These are phyloP conservation scores for Podila verticillata DNA, from an alignment of 192 early-diverging fungal genomes.

Conservation along the genomic window DNA sequence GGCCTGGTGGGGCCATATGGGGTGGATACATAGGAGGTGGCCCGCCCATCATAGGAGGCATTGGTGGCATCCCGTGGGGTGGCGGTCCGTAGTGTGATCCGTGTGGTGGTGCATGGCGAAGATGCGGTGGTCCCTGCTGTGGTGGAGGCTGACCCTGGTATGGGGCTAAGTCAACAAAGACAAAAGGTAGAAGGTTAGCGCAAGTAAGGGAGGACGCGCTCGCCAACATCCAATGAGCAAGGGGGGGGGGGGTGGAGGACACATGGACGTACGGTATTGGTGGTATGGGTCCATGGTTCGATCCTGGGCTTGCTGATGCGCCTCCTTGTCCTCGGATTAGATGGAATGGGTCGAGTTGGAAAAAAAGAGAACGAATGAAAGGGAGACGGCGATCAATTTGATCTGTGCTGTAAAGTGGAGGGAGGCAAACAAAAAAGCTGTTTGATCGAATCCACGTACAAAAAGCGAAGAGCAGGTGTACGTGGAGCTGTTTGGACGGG, in stretches of 20 bases:
- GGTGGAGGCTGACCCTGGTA: constrained; percentile 13
- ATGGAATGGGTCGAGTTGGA: not conserved
- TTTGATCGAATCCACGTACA: not conserved
- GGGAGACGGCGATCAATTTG: too few species aligned
- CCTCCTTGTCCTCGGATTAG: not conserved
- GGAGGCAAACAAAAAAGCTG: too few species aligned
- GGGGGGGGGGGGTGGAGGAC: not conserved
- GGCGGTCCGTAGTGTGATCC: constrained; percentile 29
- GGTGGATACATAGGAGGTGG: not conserved
- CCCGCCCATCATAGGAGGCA: constrained; percentile 2
- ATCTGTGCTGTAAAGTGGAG: too few species aligned
- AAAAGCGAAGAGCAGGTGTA: not conserved
- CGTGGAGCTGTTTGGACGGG: not conserved
- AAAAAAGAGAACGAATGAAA: too few species aligned
- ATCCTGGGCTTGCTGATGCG: not conserved
- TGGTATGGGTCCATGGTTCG: constrained; percentile 37
- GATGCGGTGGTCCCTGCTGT: constrained; percentile 16
- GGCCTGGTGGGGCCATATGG: not conserved
- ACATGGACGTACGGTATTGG: constrained; percentile 34
- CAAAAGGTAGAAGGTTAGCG: not conserved
- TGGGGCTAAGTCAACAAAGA: not conserved
- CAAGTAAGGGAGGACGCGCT: not conserved
- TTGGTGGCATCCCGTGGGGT: not conserved
- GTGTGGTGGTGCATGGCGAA: constrained; percentile 26
- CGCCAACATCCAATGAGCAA: not conserved